Evolutionary conservation across 345 rosid species (phyloP).

Genomic region (Pugionium dolabratum): DNA sequence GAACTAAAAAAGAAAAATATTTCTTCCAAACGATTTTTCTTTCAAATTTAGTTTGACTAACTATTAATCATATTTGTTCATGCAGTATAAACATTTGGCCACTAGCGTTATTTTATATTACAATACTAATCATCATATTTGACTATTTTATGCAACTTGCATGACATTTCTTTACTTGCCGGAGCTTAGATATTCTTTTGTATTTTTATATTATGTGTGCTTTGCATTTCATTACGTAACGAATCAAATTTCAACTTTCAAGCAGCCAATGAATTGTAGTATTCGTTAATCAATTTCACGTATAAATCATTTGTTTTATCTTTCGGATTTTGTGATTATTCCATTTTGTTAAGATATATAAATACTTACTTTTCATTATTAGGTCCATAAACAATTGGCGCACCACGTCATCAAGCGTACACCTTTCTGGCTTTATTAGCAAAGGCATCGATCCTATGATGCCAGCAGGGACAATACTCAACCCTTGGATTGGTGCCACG

Average conservation of each 20-base stretch:
- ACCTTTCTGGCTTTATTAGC: conserved; percentile 45
- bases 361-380: conserved; percentile 37
- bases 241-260: conserved; percentile 19
- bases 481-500: conserved; percentile 60
- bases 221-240: conserved; percentile 1
- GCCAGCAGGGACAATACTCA: conserved; percentile 56
- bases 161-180: conserved; percentile 1
- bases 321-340: neutral
- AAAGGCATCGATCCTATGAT: conserved; percentile 58
- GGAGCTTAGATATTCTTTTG: conserved; percentile 2
- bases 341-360: neutral
- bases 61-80: conserved; percentile 3
- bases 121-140: neutral
- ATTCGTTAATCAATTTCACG: neutral
- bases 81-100: neutral
- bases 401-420: conserved; percentile 77
- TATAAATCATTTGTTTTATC: too few relatives aligned
- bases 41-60: conserved; percentile 1
- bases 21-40: neutral
- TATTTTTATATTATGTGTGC: neutral
- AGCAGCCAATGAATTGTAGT: conserved; percentile 27
- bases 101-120: neutral
- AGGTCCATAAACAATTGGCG: conserved; percentile 32
- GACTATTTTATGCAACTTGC: conserved; percentile 9
- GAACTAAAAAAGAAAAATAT: neutral